phyloP scores from a whole-genome alignment of 805 yeast species.

The Ogataea neopini region DNA sequence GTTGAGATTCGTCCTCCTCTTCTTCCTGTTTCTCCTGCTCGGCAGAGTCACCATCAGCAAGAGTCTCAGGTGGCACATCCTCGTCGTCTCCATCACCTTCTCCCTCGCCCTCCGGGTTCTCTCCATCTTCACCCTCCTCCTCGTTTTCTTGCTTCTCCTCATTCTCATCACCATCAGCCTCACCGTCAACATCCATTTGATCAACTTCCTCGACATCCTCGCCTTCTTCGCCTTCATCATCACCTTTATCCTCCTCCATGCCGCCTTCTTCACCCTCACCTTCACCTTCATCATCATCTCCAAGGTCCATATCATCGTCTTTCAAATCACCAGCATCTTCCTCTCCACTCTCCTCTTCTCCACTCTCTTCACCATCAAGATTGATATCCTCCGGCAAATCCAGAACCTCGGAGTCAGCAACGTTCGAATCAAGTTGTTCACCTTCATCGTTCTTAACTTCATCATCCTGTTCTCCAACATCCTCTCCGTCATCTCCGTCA shows the following conservation, averaged over 20 bases:
- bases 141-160: conserved; percentile 28
- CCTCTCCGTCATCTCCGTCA: conserved; percentile 61
- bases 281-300: conserved; percentile 69
- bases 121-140: conserved; percentile 29
- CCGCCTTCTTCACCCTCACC: conserved; percentile 45
- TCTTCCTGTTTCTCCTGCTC: conserved; percentile 28
- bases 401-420: conserved; percentile 81
- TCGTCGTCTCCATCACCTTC: conserved; percentile 30
- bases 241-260: conserved; percentile 17
- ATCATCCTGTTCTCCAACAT: conserved; percentile 81
- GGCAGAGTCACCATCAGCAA: conserved; percentile 24
- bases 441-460: conserved; percentile 68
- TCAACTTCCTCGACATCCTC: conserved; percentile 31
- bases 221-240: conserved; percentile 27
- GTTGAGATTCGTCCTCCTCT: conserved; percentile 24
- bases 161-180: too few relatives aligned
- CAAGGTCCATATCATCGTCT: conserved; percentile 22
- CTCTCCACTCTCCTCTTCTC: conserved; percentile 51
- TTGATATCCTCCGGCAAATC: conserved; percentile 93
- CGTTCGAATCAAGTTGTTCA: conserved; percentile 69
- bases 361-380: conserved; percentile 65
- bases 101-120: conserved; percentile 26
- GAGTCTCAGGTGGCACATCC: conserved; percentile 30
- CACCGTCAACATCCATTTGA: conserved; percentile 24
- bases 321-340: conserved; percentile 31